Base-by-base conservation (phyloP, 805 yeast species). In the Yarrowia sp. region DNA sequence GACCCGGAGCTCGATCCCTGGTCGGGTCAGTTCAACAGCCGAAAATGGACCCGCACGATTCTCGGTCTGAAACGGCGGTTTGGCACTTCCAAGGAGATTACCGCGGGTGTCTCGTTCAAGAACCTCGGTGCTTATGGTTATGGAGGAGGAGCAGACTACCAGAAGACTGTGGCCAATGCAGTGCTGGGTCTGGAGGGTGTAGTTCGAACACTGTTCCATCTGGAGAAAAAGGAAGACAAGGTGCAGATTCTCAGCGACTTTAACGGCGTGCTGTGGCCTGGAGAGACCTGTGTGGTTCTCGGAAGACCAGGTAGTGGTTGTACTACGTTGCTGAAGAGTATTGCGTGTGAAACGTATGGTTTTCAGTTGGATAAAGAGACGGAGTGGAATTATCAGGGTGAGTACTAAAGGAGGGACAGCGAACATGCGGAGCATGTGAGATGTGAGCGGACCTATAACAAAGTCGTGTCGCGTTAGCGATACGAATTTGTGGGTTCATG, bases 251-350 rank as follows among this genome's bases (percentile, higher is more conserved):
- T 85, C 78, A 72, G 84, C 78, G 72, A 85, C 81, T 71, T 80
- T 83, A 88, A 86, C 70, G 90, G 88, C 32, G 71, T 84, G 15
- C 74, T 85, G 48, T 80, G 79, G 68, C 89, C 92, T 2, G 92
- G 92, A 68, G 88, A 88, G 71, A 81, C 88, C 56, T 85, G 89
- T 5, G 90, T 89, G 68, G 93, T 89, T 11, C 79, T 89, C 56
- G 94, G 95, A 69, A 84, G 93, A 77, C 94, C 94, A 0, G 94
- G 94, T 73, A 83, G 89, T 45, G 91, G 91, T 52, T 87, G 91
- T 73, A 80, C 90, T 8, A 86, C 90, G 4, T 78, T 86, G 65
- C 79, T 87, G 72, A 86, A 86, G 73, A 79, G 88, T 5, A 77
- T 87, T 58, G 82, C 88, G 50, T 79, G 85, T 41, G 82, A 83